These are phyloP conservation scores for Amanita rimosa DNA, from an alignment of 768 basidiomycete genomes.

Conservation along the genomic window DNA sequence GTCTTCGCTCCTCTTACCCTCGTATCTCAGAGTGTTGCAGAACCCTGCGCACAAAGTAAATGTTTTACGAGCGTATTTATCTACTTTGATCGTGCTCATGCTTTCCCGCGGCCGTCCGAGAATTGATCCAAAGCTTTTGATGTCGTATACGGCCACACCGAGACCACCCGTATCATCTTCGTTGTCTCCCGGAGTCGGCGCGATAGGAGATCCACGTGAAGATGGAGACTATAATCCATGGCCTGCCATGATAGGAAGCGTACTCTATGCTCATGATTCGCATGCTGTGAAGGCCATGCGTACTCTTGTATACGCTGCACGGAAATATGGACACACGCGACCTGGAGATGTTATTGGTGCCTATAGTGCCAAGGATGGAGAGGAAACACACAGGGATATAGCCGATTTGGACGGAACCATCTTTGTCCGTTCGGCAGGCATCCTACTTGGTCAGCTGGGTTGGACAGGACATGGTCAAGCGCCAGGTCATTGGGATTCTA, in stretches of 20 bases:
- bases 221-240: conserved; percentile 37
- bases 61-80: conserved; percentile 32
- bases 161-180: conserved; percentile 20
- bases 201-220: conserved; percentile 24
- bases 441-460: conserved; percentile 42
- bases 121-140: conserved; percentile 34
- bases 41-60: conserved; percentile 27
- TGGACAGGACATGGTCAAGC: conserved; percentile 44
- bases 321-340: conserved; percentile 31
- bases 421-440: conserved; percentile 46
- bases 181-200: conserved; percentile 9
- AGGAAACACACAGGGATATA: conserved; percentile 35
- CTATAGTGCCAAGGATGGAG: conserved; percentile 19
- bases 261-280: conserved; percentile 37
- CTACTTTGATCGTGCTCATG: conserved; percentile 22
- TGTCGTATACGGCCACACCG: conserved; percentile 32
- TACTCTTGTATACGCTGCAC: conserved; percentile 34
- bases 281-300: conserved; percentile 41
- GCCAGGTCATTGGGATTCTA: conserved; percentile 37
- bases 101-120: conserved; percentile 41
- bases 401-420: conserved; percentile 40
- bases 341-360: conserved; percentile 31
- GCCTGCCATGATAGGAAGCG: conserved; percentile 34
- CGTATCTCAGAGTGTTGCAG: conserved; percentile 22
- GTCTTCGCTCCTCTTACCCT: conserved; percentile 36